Evolutionary conservation across 1,139 yeast species (phyloP).

Genomic region (Pichia sp.): DNA sequence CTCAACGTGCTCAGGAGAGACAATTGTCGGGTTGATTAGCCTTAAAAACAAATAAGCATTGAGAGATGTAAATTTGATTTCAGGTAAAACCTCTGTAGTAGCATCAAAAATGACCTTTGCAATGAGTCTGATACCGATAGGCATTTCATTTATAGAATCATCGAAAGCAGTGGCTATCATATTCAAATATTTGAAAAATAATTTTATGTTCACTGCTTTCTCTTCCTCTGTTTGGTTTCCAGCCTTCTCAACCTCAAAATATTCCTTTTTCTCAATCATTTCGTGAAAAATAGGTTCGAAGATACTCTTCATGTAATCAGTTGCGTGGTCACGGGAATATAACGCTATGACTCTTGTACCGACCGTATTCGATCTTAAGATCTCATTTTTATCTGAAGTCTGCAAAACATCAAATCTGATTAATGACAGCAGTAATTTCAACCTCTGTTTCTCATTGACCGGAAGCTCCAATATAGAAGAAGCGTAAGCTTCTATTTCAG

Average conservation of each 20-base stretch:
- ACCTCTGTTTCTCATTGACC: slow-evolving; percentile 49
- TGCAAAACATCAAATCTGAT: slow-evolving; percentile 58
- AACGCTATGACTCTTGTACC: slow-evolving; percentile 73
- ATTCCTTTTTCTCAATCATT: slow-evolving; percentile 46
- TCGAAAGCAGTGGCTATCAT: slow-evolving; percentile 61
- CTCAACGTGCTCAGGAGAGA: slow-evolving; percentile 75
- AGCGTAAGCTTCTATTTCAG: slow-evolving; percentile 71
- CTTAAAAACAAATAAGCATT: slow-evolving; percentile 86
- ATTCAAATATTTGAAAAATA: slow-evolving; percentile 56
- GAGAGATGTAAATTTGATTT: slow-evolving; percentile 65
- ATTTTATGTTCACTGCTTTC: slow-evolving; percentile 39
- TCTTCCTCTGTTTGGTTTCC: slow-evolving; percentile 37
- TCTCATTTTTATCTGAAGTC: slow-evolving; percentile 63
- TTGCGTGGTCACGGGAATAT: slow-evolving; percentile 65
- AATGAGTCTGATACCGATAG: slow-evolving; percentile 68
- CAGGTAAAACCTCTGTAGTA: slow-evolving; percentile 64
- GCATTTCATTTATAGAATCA: slow-evolving; percentile 53
- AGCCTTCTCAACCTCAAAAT: slow-evolving; percentile 65
- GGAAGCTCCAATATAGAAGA: slow-evolving; percentile 63
- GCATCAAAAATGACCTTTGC: slow-evolving; percentile 67
- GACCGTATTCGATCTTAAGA: slow-evolving; percentile 75
- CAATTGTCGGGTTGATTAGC: slow-evolving; percentile 86
- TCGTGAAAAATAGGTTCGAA: slow-evolving; percentile 55
- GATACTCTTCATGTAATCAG: slow-evolving; percentile 49
- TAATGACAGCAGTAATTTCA: slow-evolving; percentile 52